These are phyloP conservation scores for Microthlaspi erraticum DNA, from an alignment of 345 rosid genomes.

Conservation along the genomic window DNA sequence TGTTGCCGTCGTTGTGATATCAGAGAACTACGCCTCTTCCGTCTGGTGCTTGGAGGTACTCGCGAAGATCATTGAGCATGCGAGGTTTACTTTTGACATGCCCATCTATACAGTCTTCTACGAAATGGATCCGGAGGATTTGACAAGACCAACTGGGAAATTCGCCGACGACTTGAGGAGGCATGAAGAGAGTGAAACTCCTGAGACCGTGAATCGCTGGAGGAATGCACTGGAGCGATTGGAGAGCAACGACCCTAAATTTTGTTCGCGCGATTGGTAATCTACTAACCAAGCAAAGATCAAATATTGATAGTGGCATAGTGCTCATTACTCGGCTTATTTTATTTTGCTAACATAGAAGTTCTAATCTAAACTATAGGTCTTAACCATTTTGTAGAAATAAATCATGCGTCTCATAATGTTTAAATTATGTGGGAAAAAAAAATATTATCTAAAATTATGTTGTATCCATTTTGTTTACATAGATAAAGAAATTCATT, in stretches of 20 bases:
- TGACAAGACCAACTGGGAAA: background rate
- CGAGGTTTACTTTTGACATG: background rate
- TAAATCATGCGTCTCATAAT: too few species aligned
- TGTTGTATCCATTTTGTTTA: too few species aligned
- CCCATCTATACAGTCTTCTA: conserved; percentile 4
- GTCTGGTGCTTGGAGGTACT: conserved; percentile 1
- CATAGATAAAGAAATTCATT: too few species aligned
- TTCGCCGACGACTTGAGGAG: background rate
- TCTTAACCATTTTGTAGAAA: too few species aligned
- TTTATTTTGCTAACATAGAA: too few species aligned
- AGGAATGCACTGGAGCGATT: background rate
- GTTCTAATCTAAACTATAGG: too few species aligned
- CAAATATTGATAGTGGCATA: too few species aligned
- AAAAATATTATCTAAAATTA: too few species aligned
- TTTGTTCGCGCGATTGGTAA: conserved; percentile 6
- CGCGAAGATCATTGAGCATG: background rate
- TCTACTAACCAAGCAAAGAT: too few species aligned
- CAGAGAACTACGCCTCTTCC: background rate
- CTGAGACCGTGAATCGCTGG: conserved; percentile 7
- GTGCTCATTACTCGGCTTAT: too few species aligned
- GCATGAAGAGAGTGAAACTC: background rate
- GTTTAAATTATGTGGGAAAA: too few species aligned
- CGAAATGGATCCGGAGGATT: conserved; percentile 15
- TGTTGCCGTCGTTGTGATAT: background rate
- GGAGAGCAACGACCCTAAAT: background rate